Evolutionary conservation across 257 asterid species (phyloP), one percentile per base, ranked within the genome.

Genomic region (Plantago major): DNA sequence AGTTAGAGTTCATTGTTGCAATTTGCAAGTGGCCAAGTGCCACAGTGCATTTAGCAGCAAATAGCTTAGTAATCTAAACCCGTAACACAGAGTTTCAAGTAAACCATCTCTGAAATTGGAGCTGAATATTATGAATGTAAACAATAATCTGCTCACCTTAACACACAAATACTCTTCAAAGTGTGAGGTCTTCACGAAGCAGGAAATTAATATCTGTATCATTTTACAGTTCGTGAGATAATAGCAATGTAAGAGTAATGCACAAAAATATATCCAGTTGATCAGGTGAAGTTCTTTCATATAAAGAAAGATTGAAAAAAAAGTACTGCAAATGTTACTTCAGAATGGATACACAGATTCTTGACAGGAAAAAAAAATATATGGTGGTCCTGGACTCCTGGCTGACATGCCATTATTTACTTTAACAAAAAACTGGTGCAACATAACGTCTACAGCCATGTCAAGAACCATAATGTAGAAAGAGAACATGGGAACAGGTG

Each of bases 141-240:
- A 51, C 51, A 55, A 62, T 26, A 33, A 59, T 46, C 63, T 51
- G 67, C 93, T 80, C 69, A 93, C 99, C 99, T 93, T 93, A 64
- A 93, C 99, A 67, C 99, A 87, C 17, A 89, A 80, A 72, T 93
- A 93, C 66, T 93, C 99, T 77, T 93, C 99, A 58, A 79, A 74
- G 80, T 85, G 99, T 7, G 99, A 89, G 55, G 99, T 93, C 93
- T 93, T 93, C 88, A 93, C 97, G 42, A 93, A 93, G 86, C 99
- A 93, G 64, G 99, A 93, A 15, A 89, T 68, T 84, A 89, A 33
- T 66, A 93, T 89, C 99, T 93, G 96, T 63, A 47, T 46, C 37
- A 58, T 62, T 45, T 63, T 51, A 64, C 51, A 55, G 60, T 40
- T 40, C 22, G 51, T 54, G 8, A 65, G 58, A 69, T 26, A 43